These are phyloP conservation scores for Chlamydomonas reinhardtii DNA, from an alignment of 163 green algal genomes.

Conservation along the genomic window DNA sequence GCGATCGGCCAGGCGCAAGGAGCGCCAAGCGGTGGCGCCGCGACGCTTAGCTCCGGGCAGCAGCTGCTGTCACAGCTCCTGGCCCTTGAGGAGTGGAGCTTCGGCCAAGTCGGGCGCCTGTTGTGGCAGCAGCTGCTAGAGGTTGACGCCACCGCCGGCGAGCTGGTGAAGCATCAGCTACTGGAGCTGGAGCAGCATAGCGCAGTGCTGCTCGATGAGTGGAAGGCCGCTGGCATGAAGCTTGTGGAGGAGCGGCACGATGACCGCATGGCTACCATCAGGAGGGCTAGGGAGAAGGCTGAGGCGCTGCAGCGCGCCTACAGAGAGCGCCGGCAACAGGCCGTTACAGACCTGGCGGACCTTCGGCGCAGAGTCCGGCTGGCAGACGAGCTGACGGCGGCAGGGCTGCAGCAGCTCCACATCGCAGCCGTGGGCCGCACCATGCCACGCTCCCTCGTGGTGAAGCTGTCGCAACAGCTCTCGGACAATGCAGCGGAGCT, in stretches of 20 bases:
- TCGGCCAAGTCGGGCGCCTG: not conserved
- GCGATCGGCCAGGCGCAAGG: not conserved
- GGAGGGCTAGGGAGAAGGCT: not conserved
- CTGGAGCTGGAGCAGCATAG: not conserved
- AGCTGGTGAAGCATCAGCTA: not conserved
- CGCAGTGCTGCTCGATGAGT: not conserved
- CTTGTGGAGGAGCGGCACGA: not conserved
- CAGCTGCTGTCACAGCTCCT: no score
- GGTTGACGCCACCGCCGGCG: not conserved
- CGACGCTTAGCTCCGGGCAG: no score
- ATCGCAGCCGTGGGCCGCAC: no score
- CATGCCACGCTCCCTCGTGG: no score
- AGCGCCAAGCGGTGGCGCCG: no score
- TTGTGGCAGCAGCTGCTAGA: not conserved
- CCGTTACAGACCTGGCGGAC: not conserved
- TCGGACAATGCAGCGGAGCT: no score
- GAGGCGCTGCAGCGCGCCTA: not conserved
- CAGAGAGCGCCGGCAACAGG: not conserved
- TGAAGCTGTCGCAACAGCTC: no score
- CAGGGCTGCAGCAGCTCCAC: no score
- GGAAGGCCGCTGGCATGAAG: not conserved
- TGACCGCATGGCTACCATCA: not conserved
- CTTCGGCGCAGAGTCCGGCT: not conserved
- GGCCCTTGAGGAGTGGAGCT: slow-evolving; percentile 12
- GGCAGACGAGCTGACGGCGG: not conserved